Conservation (phyloP, 2,329 filamentous ascomycete genomes). For the Rutstroemia sp. region DNA sequence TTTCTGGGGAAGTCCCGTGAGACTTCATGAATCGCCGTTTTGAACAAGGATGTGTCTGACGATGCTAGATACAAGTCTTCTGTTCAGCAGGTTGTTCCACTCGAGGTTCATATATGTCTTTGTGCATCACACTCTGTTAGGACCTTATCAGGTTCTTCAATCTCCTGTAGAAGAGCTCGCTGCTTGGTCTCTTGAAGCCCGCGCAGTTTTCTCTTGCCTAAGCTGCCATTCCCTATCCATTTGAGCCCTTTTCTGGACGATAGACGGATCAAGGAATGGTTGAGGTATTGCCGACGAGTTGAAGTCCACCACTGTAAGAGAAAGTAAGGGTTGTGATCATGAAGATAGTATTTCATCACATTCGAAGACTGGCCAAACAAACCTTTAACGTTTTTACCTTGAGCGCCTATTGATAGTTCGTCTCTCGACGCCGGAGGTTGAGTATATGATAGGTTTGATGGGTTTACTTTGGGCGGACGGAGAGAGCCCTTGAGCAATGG, state of each 20-base stretch:
- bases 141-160: too few relatives aligned
- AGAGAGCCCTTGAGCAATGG: conserved; percentile 15
- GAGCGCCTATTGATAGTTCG: conserved; percentile 12
- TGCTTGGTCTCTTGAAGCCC: not conserved
- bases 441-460: conserved; percentile 13
- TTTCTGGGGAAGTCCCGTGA: too few relatives aligned
- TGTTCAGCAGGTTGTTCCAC: not conserved
- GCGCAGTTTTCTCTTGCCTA: conserved; percentile 13
- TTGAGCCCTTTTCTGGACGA: conserved; percentile 16
- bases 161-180: not conserved
- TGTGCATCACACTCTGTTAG: too few relatives aligned
- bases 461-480: conserved; percentile 10
- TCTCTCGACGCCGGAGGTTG: conserved; percentile 17
- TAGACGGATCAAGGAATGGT: conserved; percentile 24
- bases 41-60: too few relatives aligned
- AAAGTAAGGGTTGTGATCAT: not conserved
- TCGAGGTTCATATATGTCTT: too few relatives aligned
- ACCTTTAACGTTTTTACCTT: not conserved
- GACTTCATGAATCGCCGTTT: too few relatives aligned
- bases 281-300: conserved; percentile 18
- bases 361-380: not conserved
- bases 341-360: not conserved
- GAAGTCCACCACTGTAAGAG: conserved; percentile 18
- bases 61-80: not conserved
- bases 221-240: conserved; percentile 13